These are phyloP conservation scores for Leptodermis oblonga DNA, from an alignment of 257 asterid species.

Conservation along the genomic window DNA sequence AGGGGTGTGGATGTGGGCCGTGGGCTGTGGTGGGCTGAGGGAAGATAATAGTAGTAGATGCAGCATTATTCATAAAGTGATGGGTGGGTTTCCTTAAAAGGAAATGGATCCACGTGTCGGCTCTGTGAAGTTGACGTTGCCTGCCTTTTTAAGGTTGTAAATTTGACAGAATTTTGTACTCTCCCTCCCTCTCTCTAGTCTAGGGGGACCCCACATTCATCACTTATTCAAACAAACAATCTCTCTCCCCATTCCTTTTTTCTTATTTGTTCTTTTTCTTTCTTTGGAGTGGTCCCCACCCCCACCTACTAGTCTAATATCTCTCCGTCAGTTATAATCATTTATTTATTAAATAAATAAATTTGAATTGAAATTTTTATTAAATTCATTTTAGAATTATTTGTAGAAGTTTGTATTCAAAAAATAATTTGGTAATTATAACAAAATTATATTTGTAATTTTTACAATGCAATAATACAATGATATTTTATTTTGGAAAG, in stretches of 20 bases:
- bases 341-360: too few species aligned
- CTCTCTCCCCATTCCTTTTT: conserved; percentile 9
- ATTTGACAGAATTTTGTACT: conserved; percentile 40
- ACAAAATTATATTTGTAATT: too few species aligned
- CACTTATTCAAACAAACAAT: background rate
- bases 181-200: too few species aligned
- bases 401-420: too few species aligned
- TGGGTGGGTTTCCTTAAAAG: conserved; percentile 26
- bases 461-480: too few species aligned
- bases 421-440: too few species aligned
- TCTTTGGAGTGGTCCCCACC: conserved; percentile 1
- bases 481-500: background rate
- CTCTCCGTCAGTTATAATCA: too few species aligned
- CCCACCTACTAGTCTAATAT: background rate
- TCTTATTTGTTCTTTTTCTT: background rate
- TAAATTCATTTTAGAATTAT: too few species aligned
- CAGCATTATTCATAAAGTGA: conserved; percentile 2
- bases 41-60: too few species aligned
- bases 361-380: too few species aligned
- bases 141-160: conserved; percentile 27
- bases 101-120: conserved; percentile 38
- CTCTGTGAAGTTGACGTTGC: conserved; percentile 39
- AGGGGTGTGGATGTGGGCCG: too few species aligned
- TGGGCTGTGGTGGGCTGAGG: too few species aligned
- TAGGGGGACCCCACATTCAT: conserved; percentile 28